Conservation (phyloP, 192 early-diverging fungal genomes). For the Backusella sp. region DNA sequence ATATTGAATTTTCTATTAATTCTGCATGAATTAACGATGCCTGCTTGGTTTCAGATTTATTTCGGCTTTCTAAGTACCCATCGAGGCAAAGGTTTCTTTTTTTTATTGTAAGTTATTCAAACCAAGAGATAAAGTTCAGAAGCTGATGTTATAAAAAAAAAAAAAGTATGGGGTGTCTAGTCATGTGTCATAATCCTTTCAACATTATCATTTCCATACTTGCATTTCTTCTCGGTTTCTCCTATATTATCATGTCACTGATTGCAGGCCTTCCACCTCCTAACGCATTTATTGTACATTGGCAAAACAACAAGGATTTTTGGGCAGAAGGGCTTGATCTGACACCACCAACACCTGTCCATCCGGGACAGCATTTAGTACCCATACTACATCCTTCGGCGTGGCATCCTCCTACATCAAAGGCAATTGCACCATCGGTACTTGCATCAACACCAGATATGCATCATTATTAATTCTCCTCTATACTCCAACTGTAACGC, state of each 20-base stretch:
- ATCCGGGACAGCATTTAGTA: neutral
- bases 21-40: conserved; percentile 19
- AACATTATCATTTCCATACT: conserved; percentile 25
- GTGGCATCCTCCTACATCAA: conserved; percentile 1
- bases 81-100: conserved; percentile 20
- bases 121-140: neutral
- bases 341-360: neutral
- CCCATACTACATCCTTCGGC: conserved; percentile 4
- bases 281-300: neutral
- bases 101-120: conserved; percentile 14
- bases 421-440: neutral
- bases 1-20: conserved; percentile 3
- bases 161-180: conserved; percentile 22
- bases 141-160: neutral
- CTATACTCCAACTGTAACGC: neutral
- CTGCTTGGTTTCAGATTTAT: conserved; percentile 2
- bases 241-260: conserved; percentile 22
- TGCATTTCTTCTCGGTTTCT: conserved; percentile 19
- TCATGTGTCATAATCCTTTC: conserved; percentile 25
- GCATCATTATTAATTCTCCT: neutral
- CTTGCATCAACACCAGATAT: neutral
- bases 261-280: conserved; percentile 5
- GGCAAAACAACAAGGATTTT: conserved; percentile 12
- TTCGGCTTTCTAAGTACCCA: conserved; percentile 20
- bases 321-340: conserved; percentile 14